These are phyloP conservation scores for Chlamydomonas asymmetrica DNA, from an alignment of 139 green algal species.

Conservation along the genomic window DNA sequence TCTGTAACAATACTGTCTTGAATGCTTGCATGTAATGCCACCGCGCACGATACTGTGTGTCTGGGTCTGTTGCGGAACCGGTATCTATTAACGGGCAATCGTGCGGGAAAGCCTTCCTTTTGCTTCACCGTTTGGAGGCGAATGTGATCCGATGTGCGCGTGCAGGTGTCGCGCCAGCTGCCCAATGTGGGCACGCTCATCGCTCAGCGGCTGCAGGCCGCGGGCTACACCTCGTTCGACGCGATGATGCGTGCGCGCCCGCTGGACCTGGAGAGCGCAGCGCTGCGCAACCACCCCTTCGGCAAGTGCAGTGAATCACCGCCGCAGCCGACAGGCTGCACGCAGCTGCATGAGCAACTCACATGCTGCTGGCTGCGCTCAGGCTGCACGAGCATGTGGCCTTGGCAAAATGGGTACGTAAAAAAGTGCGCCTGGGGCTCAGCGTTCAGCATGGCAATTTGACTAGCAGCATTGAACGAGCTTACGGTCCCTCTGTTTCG, in stretches of 20 bases:
- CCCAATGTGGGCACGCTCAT: conserved; percentile 53
- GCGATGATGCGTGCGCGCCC: conserved; percentile 54
- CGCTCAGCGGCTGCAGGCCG: conserved; percentile 48
- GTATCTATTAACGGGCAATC: not conserved
- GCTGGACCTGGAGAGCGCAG: conserved; percentile 56
- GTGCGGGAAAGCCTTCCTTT: conserved; percentile 1
- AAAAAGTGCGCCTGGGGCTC: not conserved
- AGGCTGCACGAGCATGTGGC: too few species aligned
- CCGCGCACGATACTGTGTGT: not conserved
- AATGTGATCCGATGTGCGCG: conserved; percentile 32
- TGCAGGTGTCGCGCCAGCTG: conserved; percentile 52
- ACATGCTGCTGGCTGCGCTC: not conserved
- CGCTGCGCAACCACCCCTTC: conserved; percentile 71
- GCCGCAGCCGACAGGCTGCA: not conserved
- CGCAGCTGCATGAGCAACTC: not conserved
- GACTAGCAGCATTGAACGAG: not conserved
- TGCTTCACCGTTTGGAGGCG: conserved; percentile 22
- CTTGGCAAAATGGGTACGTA: not conserved
- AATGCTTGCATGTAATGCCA: not conserved
- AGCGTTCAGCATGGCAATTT: not conserved
- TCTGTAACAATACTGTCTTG: not conserved
- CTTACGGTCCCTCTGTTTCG: not conserved
- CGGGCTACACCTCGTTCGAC: conserved; percentile 42
- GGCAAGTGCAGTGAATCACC: conserved; percentile 15
- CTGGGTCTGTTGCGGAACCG: not conserved